Base-by-base conservation (phyloP, 352 stramenopile genomes). In the Pythium graminicola region DNA sequence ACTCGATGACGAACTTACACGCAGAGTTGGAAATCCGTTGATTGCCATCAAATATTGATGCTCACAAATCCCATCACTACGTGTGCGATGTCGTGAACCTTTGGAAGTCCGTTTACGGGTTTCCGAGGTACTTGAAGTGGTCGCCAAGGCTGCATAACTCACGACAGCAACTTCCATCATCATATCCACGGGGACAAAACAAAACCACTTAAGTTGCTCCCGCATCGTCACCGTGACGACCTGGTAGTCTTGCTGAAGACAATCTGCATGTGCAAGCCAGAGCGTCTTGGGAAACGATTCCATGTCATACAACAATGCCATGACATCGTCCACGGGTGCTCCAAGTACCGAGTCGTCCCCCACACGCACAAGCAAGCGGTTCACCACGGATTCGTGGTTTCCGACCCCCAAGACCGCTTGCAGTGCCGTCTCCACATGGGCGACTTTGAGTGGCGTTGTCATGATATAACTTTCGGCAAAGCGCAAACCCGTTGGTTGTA, bases 131-230 rank as follows among this genome's bases (percentile, higher is more conserved):
- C n/a, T n/a, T n/a, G n/a, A n/a, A n/a, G 22, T 39, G 13, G 32
- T 60, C 7, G 57, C 54, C 0, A 58, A 40, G 16, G 56, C 48
- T 14, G 64, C 58, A 29, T 69, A 71, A 39, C 67, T 67, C 17
- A 76, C 65, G 1, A 54, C 59, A 6, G 64, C 54, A 17, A 72
- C 68, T 42, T 76, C 65, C 58, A 76, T 64, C 68, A 76, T 76
- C 36, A 69, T 43, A 45, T 76, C 65, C 8, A 56, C 36, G 0
- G 56, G 54, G 17, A 62, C 54, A 19, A 76, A 71, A 35, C 52
- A 60, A 20, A 76, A 47, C 47, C 53, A 72, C 49, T 54, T 65
- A 23, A 67, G 59, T 26, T 68, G 64, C 16, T 65, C 68, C 1
- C 40, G 28, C 11, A 33, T 41, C 6, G 17, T 7, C 13, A 76